phyloP scores from a whole-genome alignment of 257 asterid species.

The Salvia hispanica region DNA sequence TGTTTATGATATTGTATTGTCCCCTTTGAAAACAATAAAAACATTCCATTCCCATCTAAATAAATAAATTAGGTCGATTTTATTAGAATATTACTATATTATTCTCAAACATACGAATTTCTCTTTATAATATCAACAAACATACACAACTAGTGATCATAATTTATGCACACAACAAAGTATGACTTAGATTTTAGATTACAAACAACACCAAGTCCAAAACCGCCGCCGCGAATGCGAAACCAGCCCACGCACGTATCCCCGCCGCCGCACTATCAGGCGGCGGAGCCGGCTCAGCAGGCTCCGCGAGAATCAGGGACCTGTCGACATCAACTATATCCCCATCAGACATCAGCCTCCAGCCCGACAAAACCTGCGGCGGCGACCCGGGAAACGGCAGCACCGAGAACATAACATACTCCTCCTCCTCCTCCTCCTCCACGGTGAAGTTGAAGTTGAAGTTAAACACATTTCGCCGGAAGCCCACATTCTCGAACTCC shows the following conservation, averaged over 20 bases:
- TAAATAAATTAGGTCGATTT: too few relatives aligned
- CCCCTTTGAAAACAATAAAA: too few relatives aligned
- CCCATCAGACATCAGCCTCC: background rate
- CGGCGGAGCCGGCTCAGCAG: background rate
- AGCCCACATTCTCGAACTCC: conserved; percentile 18
- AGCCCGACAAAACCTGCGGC: background rate
- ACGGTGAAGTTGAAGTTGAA: conserved; percentile 4
- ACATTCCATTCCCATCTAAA: too few relatives aligned
- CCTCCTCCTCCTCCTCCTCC: background rate
- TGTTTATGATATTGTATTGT: too few relatives aligned
- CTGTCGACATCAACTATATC: background rate
- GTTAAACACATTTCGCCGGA: background rate
- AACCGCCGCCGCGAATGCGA: background rate
- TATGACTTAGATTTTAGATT: too few relatives aligned
- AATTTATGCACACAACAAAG: too few relatives aligned
- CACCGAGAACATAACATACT: background rate
- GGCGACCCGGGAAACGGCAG: conserved; percentile 1
- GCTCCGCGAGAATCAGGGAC: background rate
- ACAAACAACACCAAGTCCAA: too few relatives aligned
- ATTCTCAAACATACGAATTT: too few relatives aligned
- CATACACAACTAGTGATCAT: too few relatives aligned
- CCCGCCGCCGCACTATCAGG: background rate
- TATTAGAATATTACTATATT: too few relatives aligned
- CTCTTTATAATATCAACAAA: too few relatives aligned
- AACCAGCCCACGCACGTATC: background rate